Evolutionary conservation across 768 basidiomycete genomes (phyloP).

Genomic region (Leccinum broughii): DNA sequence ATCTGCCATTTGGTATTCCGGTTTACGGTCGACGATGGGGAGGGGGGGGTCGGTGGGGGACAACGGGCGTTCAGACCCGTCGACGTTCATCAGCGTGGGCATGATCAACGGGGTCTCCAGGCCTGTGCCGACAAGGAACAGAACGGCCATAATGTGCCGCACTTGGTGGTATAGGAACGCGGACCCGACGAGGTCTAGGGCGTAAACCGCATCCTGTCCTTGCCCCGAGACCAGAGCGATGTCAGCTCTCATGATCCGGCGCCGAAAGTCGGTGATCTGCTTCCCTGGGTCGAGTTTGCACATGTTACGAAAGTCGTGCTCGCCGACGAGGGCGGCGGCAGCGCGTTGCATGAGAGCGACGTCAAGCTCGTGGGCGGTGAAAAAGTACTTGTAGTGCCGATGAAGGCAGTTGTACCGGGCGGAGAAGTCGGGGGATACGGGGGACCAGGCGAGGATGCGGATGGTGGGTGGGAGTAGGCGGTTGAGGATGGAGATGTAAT

Average conservation of each 20-base stretch:
- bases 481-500: slow-evolving; percentile 82
- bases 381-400: slow-evolving; percentile 98
- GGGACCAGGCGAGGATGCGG: slow-evolving; percentile 92
- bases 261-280: slow-evolving; percentile 79
- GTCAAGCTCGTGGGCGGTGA: slow-evolving; percentile 68
- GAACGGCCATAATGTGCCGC: slow-evolving; percentile 87
- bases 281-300: slow-evolving; percentile 93
- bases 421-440: slow-evolving; percentile 75
- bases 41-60: slow-evolving; percentile 29
- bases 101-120: slow-evolving; percentile 75
- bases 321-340: slow-evolving; percentile 70
- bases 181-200: slow-evolving; percentile 81
- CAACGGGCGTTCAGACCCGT: slow-evolving; percentile 26
- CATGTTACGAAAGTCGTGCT: slow-evolving; percentile 94
- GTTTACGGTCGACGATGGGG: slow-evolving; percentile 67
- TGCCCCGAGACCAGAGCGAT: slow-evolving; percentile 47
- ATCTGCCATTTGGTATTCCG: slow-evolving; percentile 93
- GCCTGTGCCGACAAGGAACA: slow-evolving; percentile 84
- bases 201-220: slow-evolving; percentile 46
- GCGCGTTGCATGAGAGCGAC: slow-evolving; percentile 74
- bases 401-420: slow-evolving; percentile 84
- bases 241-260: slow-evolving; percentile 66
- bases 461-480: slow-evolving; percentile 86
- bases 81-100: slow-evolving; percentile 70
- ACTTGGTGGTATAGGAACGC: slow-evolving; percentile 98